Conservation (phyloP, 2,329 filamentous ascomycete genomes). For the Fusarium abutilonis region DNA sequence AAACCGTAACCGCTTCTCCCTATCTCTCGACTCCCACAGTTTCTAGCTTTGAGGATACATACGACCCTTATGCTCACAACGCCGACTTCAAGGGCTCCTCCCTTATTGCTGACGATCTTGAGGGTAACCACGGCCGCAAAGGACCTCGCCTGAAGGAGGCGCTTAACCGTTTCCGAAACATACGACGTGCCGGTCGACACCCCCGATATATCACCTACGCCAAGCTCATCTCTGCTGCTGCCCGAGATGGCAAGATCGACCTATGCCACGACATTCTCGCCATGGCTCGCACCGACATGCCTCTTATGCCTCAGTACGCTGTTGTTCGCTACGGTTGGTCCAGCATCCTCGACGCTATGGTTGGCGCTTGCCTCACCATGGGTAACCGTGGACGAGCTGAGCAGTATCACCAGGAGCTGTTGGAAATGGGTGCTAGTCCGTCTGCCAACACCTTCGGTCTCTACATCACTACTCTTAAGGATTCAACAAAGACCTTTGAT, state of each 20-base stretch:
- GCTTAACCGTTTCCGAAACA: constrained; percentile 86
- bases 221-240: constrained; percentile 90
- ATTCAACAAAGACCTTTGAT: constrained; percentile 96
- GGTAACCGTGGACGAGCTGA: constrained; percentile 83
- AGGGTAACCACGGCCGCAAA: constrained; percentile 78
- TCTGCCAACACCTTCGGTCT: constrained; percentile 98
- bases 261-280: constrained; percentile 86
- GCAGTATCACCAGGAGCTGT: constrained; percentile 89
- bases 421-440: constrained; percentile 88
- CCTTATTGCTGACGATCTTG: constrained; percentile 87
- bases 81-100: constrained; percentile 95
- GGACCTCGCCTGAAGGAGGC: constrained; percentile 82
- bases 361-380: constrained; percentile 86
- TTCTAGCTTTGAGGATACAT: constrained; percentile 79
- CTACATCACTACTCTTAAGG: constrained; percentile 99
- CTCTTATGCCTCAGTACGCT: constrained; percentile 82
- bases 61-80: constrained; percentile 88
- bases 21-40: constrained; percentile 65
- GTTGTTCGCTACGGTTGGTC: constrained; percentile 96
- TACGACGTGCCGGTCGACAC: constrained; percentile 89
- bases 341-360: constrained; percentile 95
- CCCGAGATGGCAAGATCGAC: constrained; percentile 83
- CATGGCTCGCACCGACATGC: constrained; percentile 90
- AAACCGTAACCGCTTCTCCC: constrained; percentile 57
- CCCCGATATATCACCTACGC: constrained; percentile 96